Evolutionary conservation across 768 basidiomycete species (phyloP), one percentile per base, ranked within the genome.

Genomic region (Termitomyces sp.): DNA sequence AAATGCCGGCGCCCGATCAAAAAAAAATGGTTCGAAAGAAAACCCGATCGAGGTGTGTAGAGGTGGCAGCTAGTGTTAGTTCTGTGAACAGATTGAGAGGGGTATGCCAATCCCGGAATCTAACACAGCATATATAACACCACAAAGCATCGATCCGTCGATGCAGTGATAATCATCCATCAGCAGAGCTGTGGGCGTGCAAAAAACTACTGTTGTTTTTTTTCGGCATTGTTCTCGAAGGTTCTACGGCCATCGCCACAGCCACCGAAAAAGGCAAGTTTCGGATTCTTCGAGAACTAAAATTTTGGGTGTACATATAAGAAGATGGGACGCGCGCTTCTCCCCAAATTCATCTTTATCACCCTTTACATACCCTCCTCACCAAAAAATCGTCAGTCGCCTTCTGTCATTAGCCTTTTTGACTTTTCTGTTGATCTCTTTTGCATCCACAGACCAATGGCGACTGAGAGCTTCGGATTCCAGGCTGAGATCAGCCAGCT

Each of bases 401-500:
- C 44, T 34, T 62, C 16, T 12, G 55, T n/a, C 27, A 49, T 39
- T 33, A 52, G 6, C 49, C 30, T 54, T 18, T n/a, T 59, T 36
- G 44, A 54, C 56, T 37, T n/a, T 9, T 58, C 51, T 54, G 55
- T 55, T 58, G 34, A 57, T 61, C 36, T 3, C 33, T 20, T 13
- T 27, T 27, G 4, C 27, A 27, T 27, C 27, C 27, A 16, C 54
- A 66, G 67, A 65, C 69, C 68, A 74, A 89, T 90, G 89, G 84
- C 88, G 68, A 76, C 86, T 59, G 91, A 94, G 79, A 88, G 86
- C 79, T 94, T 94, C 76, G 92, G 92, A 75, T 95, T 95, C 87
- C 94, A 98, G 76, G 96, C 96, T 73, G 96, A 98, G 85, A 98
- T 99, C 87, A 91, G 89, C 74, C 97, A 98, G 79, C 83, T 98